Conservation (phyloP, 352 stramenopile species). For the Phytophthora sp. region DNA sequence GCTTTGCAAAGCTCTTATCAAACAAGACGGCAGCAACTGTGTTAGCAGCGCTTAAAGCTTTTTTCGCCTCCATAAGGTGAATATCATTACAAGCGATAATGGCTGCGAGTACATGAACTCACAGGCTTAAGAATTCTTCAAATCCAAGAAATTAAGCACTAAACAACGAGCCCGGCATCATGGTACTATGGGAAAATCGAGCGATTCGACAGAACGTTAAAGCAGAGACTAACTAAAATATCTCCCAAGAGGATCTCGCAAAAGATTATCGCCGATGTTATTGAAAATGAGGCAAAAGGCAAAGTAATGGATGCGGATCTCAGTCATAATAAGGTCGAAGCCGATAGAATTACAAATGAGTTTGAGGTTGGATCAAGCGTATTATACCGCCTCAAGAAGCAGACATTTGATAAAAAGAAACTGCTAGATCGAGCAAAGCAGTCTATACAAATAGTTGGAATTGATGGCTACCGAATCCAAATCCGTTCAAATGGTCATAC, state of each 20-base stretch:
- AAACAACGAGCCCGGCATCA: background rate
- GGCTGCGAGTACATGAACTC: background rate
- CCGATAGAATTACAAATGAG: conserved; percentile 21
- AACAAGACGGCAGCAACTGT: conserved; percentile 40
- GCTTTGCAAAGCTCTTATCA: conserved; percentile 44
- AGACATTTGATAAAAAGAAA: conserved; percentile 35
- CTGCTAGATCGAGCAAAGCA: conserved; percentile 30
- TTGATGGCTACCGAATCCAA: conserved; percentile 34
- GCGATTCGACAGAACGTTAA: too few relatives aligned
- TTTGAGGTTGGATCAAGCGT: too few relatives aligned
- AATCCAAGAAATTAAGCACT: conserved; percentile 7
- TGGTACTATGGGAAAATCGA: too few relatives aligned
- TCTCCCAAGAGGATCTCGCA: conserved; percentile 7
- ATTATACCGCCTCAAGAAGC: conserved; percentile 18
- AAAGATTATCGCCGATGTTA: conserved; percentile 13
- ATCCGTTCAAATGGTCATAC: conserved; percentile 41
- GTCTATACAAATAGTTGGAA: conserved; percentile 24
- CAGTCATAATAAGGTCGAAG: background rate
- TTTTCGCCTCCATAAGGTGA: conserved; percentile 20
- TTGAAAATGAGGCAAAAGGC: conserved; percentile 44
- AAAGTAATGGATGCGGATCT: conserved; percentile 19
- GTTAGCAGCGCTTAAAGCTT: conserved; percentile 6
- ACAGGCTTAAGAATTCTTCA: background rate
- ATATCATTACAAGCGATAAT: conserved; percentile 2
- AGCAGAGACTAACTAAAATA: too few relatives aligned